Base-by-base conservation (phyloP, 1,139 yeast species). In the Yamadazyma aaseri region DNA sequence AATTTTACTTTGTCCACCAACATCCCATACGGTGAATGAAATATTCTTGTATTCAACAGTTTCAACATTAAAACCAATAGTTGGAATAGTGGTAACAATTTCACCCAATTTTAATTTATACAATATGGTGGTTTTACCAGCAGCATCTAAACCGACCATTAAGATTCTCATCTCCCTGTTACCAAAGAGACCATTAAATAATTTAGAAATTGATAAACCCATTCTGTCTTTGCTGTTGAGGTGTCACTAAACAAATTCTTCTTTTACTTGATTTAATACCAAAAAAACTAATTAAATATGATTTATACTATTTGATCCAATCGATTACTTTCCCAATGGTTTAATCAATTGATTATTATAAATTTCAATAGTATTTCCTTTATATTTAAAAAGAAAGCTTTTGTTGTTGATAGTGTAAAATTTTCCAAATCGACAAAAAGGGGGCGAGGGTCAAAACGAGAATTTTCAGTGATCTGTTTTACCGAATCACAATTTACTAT, bases 81-180 rank as follows among this genome's bases (percentile, higher is more conserved):
- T 63, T 46, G 70, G 70, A 39, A 63, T 63, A 21, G 70, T 63
- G 36, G 70, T 63, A 39, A 63, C 69, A 35, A 63, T 63, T 49
- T 63, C 70, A 20, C 70, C 70, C 41, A 63, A 62, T 48, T 63
- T 63, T 48, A 63, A 63, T 52, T 63, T 63, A 51, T 63, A 63
- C 44, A 63, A 62, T 36, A 63, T 63, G 49, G 70, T 63, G 48
- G 70, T 63, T 46, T 63, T 63, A 60, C 70, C 70, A 32, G 70
- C 70, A 30, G 70, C 70, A 50, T 63, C 70, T 44, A 63, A 60
- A 34, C 70, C 70, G 41, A 63, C 70, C 70, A 63, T 63, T 45
- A 63, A 62, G 40, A 63, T 63, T 55, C 70, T 60, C 70, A 63
- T 63, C 50, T 63, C 70, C 50, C 60, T 60, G 54, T 62, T 62